Percentiles rank a stretch among this genome's conserved stretches.
Evolutionary conservation across 2,329 filamentous ascomycete species (phyloP).

Genomic region (Emmonsiellopsis sp.): DNA sequence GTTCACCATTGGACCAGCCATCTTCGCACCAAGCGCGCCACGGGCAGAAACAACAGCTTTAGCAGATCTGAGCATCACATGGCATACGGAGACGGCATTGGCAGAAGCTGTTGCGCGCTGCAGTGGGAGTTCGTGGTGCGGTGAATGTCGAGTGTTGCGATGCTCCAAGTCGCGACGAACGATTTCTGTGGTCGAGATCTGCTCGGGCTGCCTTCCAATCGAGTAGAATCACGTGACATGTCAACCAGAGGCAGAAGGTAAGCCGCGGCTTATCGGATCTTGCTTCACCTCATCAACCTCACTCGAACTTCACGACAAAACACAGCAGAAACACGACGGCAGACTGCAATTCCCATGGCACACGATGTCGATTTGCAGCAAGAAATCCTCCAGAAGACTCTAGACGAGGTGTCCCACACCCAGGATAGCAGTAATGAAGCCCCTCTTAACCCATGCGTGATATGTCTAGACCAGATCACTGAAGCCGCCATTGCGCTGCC

Average conservation of each 20-base stretch:
- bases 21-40: conserved; percentile 15
- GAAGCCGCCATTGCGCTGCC: conserved; percentile 64
- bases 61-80: conserved; percentile 24
- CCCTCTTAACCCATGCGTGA: conserved; percentile 58
- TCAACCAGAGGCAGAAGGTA: too few relatives aligned
- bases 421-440: conserved; percentile 21
- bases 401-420: conserved; percentile 33
- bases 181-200: too few relatives aligned
- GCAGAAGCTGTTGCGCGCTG: not conserved
- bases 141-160: not conserved
- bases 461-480: conserved; percentile 70
- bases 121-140: not conserved
- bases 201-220: too few relatives aligned
- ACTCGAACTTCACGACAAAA: too few relatives aligned
- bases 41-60: conserved; percentile 26
- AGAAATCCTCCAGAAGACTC: conserved; percentile 35
- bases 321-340: too few relatives aligned
- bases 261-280: too few relatives aligned
- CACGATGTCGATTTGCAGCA: conserved; percentile 33
- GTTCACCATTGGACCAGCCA: conserved; percentile 20
- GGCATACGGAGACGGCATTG: not conserved
- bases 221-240: too few relatives aligned
- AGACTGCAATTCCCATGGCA: conserved; percentile 19
- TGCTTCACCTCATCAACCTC: too few relatives aligned
- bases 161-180: too few relatives aligned